Evolutionary conservation across 306 rosid genomes (phyloP).

Genomic region (Boehmeria nivea): DNA sequence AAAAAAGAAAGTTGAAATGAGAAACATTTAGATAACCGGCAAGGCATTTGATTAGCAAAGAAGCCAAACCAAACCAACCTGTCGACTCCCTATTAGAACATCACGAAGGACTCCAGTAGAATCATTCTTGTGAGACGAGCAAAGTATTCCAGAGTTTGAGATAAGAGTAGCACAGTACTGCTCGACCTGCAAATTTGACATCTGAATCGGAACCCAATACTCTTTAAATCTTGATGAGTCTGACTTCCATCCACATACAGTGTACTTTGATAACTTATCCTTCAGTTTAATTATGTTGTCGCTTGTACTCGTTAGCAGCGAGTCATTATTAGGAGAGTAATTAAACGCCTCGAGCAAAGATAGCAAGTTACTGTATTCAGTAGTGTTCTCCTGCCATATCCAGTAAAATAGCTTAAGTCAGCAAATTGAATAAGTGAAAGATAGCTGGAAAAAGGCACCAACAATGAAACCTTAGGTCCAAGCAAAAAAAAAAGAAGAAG

Average conservation of each 20-base stretch:
- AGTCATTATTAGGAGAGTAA: slow-evolving; percentile 22
- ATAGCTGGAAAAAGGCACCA: too few relatives aligned
- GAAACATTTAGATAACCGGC: slow-evolving; percentile 16
- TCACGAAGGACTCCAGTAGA: slow-evolving; percentile 47
- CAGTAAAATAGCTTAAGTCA: slow-evolving; percentile 28
- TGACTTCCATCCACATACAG: slow-evolving; percentile 39
- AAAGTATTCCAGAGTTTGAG: slow-evolving; percentile 50
- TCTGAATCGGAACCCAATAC: slow-evolving; percentile 86
- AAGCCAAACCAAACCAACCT: slow-evolving; percentile 53
- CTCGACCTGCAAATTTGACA: slow-evolving; percentile 83
- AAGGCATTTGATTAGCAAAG: slow-evolving; percentile 18
- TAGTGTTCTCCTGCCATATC: slow-evolving; percentile 51
- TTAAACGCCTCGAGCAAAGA: slow-evolving; percentile 37
- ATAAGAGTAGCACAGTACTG: slow-evolving; percentile 71
- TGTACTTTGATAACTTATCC: slow-evolving; percentile 49
- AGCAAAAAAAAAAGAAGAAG: not conserved
- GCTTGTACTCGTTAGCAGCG: slow-evolving; percentile 32
- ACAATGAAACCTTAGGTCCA: too few relatives aligned
- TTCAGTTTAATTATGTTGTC: slow-evolving; percentile 41
- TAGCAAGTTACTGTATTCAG: slow-evolving; percentile 39
- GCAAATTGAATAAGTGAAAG: slow-evolving; percentile 15
- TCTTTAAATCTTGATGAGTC: slow-evolving; percentile 59
- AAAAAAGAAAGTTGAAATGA: too few relatives aligned
- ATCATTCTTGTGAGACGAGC: slow-evolving; percentile 47
- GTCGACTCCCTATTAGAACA: slow-evolving; percentile 45